These are phyloP conservation scores for Cairneyella variabilis DNA, from an alignment of 495 filamentous ascomycete species.

Conservation along the genomic window DNA sequence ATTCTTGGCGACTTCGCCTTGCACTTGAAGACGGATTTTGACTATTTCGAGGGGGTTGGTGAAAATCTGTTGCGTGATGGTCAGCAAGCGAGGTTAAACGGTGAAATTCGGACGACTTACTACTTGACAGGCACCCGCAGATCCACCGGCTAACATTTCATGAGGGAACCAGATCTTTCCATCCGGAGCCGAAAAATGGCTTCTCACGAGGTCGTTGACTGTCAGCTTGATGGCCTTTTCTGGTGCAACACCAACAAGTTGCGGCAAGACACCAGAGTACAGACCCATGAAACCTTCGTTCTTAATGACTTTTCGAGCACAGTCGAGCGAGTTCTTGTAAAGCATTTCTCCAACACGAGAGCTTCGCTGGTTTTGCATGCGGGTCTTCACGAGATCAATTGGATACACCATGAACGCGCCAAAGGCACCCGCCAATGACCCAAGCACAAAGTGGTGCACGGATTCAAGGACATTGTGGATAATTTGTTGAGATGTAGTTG, in stretches of 20 bases:
- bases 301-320: slow-evolving; percentile 82
- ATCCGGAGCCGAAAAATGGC: slow-evolving; percentile 69
- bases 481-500: slow-evolving; percentile 42
- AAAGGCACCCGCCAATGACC: slow-evolving; percentile 88
- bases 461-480: slow-evolving; percentile 68
- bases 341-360: slow-evolving; percentile 76
- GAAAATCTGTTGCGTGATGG: slow-evolving; percentile 66
- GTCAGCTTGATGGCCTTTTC: slow-evolving; percentile 99
- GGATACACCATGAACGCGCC: slow-evolving; percentile 99
- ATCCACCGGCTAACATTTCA: slow-evolving; percentile 85
- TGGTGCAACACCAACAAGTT: slow-evolving; percentile 93
- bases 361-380: slow-evolving; percentile 95
- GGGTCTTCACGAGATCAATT: slow-evolving; percentile 96
- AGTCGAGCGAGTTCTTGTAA: slow-evolving; percentile 96
- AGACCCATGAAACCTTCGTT: slow-evolving; percentile 88
- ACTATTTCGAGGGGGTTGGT: slow-evolving; percentile 98
- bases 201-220: slow-evolving; percentile 89
- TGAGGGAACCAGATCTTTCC: slow-evolving; percentile 65
- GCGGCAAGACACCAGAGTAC: slow-evolving; percentile 91
- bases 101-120: slow-evolving; percentile 51
- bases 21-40: slow-evolving; percentile 96
- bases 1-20: slow-evolving; percentile 90
- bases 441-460: slow-evolving; percentile 83
- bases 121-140: slow-evolving; percentile 92
- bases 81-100: slow-evolving; percentile 16